Conservation (phyloP, 2,329 filamentous ascomycete genomes). For the Elsinoe arachidis region DNA sequence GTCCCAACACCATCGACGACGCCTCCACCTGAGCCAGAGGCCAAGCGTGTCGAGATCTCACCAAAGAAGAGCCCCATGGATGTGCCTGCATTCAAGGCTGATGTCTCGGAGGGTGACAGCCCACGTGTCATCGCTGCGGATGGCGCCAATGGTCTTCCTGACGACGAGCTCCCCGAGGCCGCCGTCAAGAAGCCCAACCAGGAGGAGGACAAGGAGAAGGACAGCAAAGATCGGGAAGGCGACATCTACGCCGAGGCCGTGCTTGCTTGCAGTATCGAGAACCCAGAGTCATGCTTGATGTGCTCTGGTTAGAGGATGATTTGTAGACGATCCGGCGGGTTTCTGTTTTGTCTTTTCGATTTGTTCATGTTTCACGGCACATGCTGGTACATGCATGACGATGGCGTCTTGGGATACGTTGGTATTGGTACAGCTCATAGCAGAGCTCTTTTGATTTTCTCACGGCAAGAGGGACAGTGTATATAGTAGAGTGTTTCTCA, state of each 20-base stretch:
- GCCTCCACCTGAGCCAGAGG: conserved; percentile 48
- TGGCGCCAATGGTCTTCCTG: conserved; percentile 45
- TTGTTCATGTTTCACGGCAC: conserved; percentile 1
- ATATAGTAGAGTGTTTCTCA: conserved; percentile 2
- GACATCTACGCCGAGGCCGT: conserved; percentile 96
- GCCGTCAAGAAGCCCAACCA: conserved; percentile 44
- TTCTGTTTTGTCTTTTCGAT: background rate
- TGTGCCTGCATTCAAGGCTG: conserved; percentile 64
- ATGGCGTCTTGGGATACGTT: conserved; percentile 1
- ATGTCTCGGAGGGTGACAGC: conserved; percentile 66
- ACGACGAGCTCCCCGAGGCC: conserved; percentile 56
- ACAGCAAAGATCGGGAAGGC: conserved; percentile 66
- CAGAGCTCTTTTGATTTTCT: background rate
- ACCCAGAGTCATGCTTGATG: conserved; percentile 91
- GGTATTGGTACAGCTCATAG: conserved; percentile 1
- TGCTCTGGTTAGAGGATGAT: conserved; percentile 66
- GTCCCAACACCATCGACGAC: conserved; percentile 62
- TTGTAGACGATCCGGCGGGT: background rate
- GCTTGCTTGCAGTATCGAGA: conserved; percentile 92
- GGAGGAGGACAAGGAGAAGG: conserved; percentile 63
- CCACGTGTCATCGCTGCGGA: conserved; percentile 70
- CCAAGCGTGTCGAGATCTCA: conserved; percentile 29
- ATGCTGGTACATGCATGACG: conserved; percentile 10
- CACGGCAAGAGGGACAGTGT: background rate
- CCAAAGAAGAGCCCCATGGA: conserved; percentile 48